Conservation (phyloP, 2,329 filamentous ascomycete genomes). For the Sporothrix globosa region DNA sequence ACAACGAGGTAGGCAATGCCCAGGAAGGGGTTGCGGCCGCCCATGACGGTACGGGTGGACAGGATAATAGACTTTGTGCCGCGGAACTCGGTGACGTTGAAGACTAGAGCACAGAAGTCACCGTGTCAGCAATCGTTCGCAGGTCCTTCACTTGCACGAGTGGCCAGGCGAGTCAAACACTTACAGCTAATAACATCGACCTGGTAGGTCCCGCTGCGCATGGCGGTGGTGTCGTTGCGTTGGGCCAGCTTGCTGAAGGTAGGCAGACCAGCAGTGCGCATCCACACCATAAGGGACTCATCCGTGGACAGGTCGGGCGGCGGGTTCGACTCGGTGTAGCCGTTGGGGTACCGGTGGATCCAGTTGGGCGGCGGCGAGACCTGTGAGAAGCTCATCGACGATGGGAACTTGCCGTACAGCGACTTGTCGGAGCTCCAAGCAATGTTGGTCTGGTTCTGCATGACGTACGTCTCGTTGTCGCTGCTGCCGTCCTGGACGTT, state of each 20-base stretch:
- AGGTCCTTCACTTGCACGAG: too few relatives aligned
- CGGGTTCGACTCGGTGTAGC: slow-evolving; percentile 66
- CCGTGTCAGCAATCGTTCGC: background rate
- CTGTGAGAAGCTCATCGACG: slow-evolving; percentile 65
- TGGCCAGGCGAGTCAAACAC: slow-evolving; percentile 44
- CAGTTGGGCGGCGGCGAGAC: slow-evolving; percentile 88
- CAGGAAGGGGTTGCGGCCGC: slow-evolving; percentile 91
- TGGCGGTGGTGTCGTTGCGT: slow-evolving; percentile 71
- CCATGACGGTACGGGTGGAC: slow-evolving; percentile 88
- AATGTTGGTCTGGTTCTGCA: slow-evolving; percentile 75
- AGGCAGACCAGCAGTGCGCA: slow-evolving; percentile 92
- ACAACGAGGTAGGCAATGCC: slow-evolving; percentile 96
- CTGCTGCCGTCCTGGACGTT: slow-evolving; percentile 51
- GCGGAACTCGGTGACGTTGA: slow-evolving; percentile 75
- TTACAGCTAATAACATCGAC: slow-evolving; percentile 78
- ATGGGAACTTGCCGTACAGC: slow-evolving; percentile 66
- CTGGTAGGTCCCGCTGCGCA: slow-evolving; percentile 73
- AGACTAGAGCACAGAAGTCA: slow-evolving; percentile 59
- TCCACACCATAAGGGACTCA: slow-evolving; percentile 96
- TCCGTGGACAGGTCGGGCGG: slow-evolving; percentile 74
- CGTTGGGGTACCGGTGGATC: slow-evolving; percentile 68
- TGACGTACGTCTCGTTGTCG: slow-evolving; percentile 64
- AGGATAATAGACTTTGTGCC: slow-evolving; percentile 90
- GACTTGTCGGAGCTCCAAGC: slow-evolving; percentile 84
- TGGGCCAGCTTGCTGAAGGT: slow-evolving; percentile 92